A percentile compares a stretch with the other conserved stretches of the same genome.
Evolutionary conservation across 805 yeast genomes (phyloP).

Genomic region (Monosporozyma aerobia): DNA sequence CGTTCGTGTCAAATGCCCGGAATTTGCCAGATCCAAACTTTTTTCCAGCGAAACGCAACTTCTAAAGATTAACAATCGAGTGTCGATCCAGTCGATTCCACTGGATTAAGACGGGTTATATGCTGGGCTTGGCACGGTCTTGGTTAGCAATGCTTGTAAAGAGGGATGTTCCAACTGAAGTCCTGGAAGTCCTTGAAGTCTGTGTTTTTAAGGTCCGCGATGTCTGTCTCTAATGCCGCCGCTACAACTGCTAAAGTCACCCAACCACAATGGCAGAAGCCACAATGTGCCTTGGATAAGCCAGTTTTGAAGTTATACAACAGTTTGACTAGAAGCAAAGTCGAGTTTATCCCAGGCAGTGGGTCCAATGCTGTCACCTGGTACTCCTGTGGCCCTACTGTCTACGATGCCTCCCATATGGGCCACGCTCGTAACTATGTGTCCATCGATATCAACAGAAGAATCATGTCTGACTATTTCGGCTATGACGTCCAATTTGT

Average conservation of each 20-base stretch:
- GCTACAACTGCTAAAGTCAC: conserved; percentile 21
- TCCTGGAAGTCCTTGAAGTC: background rate
- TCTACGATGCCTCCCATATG: conserved; percentile 92
- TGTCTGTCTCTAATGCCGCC: conserved; percentile 4
- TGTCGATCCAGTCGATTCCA: background rate
- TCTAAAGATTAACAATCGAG: background rate
- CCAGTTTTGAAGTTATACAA: conserved; percentile 62
- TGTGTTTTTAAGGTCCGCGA: background rate
- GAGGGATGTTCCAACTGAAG: background rate
- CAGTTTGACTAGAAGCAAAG: conserved; percentile 74
- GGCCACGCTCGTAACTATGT: conserved; percentile 98
- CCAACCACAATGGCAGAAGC: conserved; percentile 48
- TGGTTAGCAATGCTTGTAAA: background rate
- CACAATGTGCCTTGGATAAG: conserved; percentile 22
- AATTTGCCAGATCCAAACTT: background rate
- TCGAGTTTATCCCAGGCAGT: conserved; percentile 61
- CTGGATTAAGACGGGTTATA: background rate
- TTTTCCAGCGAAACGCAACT: background rate
- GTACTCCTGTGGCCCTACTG: conserved; percentile 99
- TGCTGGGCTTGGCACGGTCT: background rate
- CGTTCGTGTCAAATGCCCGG: conserved; percentile 1
- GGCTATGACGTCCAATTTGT: conserved; percentile 82
- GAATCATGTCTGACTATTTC: conserved; percentile 82
- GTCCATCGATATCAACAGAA: conserved; percentile 83
- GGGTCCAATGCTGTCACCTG: conserved; percentile 62